Evolutionary conservation across 352 stramenopile species (phyloP), one percentile per base, ranked within the genome.

Genomic region (Phytopythium ostracodes): DNA sequence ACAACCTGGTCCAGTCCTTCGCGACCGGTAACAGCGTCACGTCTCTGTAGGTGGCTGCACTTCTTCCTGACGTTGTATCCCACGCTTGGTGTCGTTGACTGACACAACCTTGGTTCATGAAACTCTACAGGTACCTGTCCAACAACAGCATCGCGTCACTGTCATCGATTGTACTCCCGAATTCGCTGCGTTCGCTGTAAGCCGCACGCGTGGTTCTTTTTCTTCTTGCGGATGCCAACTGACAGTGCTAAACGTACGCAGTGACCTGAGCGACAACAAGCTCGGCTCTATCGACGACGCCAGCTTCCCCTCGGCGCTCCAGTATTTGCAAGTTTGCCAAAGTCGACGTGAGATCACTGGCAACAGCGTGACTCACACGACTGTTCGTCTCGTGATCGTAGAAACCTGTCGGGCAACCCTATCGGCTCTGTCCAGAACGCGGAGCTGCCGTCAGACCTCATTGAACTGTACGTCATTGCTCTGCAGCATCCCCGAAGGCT

Each of bases 131-230:
- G 38, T 72, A 63, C 25, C 31, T 77, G 36, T 29, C 67, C 4
- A 77, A 77, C 54, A 75, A 75, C 64, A 75, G 60, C 55, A 77
- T 77, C 43, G 24, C 64, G 27, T 56, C 63, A 47, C 63, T 75
- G 0, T 20, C 43, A 15, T 58, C 49, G 12, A 72, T 75, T 35
- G 59, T 57, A 15, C 70, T 77, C 25, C 67, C 70, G 11, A 57
- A 53, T 20, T 43, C 47, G 46, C 53, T 77, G 22, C 65, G 57
- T 18, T n/a, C 64, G n/a, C 42, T 77, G 70, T 77, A 68, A 25
- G 70, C 59, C 17, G 15, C 14, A 50, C 22, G 8, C 3, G 10
- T 31, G 0, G n/a, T 7, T 51, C 6, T 7, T 3, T 2, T 31
- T 52, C 14, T 15, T 11, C 25, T 6, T 12, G 6, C 17, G 7